Conservation (phyloP, 192 early-diverging fungal genomes). For the Jimgerdemannia lactiflua region DNA sequence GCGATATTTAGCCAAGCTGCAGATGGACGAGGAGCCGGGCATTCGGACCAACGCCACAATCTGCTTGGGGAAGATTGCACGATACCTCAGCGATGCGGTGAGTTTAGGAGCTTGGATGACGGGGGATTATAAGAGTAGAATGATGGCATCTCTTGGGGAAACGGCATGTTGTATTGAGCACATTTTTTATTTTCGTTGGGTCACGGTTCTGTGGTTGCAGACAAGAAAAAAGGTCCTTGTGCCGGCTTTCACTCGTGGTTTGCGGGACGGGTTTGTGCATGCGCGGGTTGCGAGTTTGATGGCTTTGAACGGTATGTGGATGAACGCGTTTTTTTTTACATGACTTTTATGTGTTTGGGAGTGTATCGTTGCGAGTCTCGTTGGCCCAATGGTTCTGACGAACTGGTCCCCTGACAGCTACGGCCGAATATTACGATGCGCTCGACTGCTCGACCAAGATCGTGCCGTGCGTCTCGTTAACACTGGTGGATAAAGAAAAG, state of each 20-base stretch:
- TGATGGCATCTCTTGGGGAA: neutral
- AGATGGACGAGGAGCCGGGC: conserved; percentile 89
- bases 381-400: too few species aligned
- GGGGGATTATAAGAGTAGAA: neutral
- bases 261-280: conserved; percentile 88
- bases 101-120: conserved; percentile 10
- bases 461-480: conserved; percentile 66
- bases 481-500: conserved; percentile 81
- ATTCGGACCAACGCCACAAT: conserved; percentile 97
- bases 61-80: conserved; percentile 90
- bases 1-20: conserved; percentile 83
- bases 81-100: conserved; percentile 71
- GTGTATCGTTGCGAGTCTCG: neutral
- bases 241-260: conserved; percentile 76
- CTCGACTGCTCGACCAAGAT: conserved; percentile 69
- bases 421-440: conserved; percentile 65
- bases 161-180: neutral
- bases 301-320: conserved; percentile 52
- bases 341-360: conserved; percentile 7
- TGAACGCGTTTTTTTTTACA: neutral
- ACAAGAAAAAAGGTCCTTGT: conserved; percentile 79
- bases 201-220: conserved; percentile 16
- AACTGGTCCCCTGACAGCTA: conserved; percentile 42
- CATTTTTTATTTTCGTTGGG: neutral
- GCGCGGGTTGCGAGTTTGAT: conserved; percentile 83